These are phyloP conservation scores for Diaporthe eres DNA, from an alignment of 2,329 filamentous ascomycete genomes.

Conservation along the genomic window DNA sequence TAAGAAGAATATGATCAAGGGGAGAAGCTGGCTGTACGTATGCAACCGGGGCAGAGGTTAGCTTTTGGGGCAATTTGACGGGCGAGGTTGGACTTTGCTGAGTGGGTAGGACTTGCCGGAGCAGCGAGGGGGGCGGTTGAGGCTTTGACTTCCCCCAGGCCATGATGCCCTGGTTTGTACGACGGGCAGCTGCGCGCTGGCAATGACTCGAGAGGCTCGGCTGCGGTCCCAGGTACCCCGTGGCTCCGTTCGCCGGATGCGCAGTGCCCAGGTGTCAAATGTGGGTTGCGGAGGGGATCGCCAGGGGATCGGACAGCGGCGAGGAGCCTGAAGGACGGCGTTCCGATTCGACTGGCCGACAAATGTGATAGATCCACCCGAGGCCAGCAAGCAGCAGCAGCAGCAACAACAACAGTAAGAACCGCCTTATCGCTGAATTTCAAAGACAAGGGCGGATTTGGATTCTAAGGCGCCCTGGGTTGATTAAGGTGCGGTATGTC, in stretches of 20 bases:
- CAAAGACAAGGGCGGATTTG: background rate
- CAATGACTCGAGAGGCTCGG: constrained; percentile 22
- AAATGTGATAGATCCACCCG: constrained; percentile 7
- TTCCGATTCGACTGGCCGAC: constrained; percentile 14
- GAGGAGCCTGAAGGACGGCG: constrained; percentile 9
- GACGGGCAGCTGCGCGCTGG: background rate
- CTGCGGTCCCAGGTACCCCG: constrained; percentile 22
- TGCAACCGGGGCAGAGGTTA: background rate
- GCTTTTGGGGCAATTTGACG: background rate
- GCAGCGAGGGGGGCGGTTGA: constrained; percentile 27
- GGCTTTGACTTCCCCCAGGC: constrained; percentile 39
- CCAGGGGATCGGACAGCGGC: constrained; percentile 21
- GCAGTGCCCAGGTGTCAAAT: constrained; percentile 26
- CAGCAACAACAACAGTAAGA: background rate
- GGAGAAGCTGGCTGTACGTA: constrained; percentile 69
- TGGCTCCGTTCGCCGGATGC: constrained; percentile 3
- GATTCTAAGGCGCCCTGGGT: background rate
- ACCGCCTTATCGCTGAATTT: background rate
- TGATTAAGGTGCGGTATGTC: background rate
- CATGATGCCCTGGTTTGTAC: constrained; percentile 29
- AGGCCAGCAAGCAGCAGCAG: constrained; percentile 6
- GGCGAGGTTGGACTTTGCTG: background rate
- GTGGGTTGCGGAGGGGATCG: constrained; percentile 28
- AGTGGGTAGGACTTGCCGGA: constrained; percentile 34
- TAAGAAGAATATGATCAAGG: constrained; percentile 74